These are phyloP conservation scores for Fraxinus excelsior DNA, from an alignment of 257 asterid genomes.

Conservation along the genomic window DNA sequence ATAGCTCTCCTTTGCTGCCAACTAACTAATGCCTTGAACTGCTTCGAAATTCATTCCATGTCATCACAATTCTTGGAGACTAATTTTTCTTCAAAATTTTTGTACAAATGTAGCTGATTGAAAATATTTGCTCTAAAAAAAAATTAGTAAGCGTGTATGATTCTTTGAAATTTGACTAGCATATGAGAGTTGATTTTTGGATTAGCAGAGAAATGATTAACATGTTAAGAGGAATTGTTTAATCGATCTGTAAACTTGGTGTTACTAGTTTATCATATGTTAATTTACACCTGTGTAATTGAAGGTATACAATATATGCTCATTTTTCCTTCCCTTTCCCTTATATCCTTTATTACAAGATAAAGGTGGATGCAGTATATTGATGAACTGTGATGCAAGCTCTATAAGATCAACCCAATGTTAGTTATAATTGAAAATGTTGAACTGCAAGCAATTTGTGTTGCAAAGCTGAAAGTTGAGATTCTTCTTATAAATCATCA, in stretches of 20 bases:
- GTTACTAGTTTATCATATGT: too few relatives aligned
- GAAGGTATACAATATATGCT: neutral
- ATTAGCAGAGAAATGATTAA: too few relatives aligned
- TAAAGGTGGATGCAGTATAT: neutral
- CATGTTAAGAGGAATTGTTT: too few relatives aligned
- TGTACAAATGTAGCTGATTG: neutral
- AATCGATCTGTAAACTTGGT: too few relatives aligned
- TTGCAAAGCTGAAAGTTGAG: too few relatives aligned
- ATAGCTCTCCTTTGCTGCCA: neutral
- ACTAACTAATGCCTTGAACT: too few relatives aligned
- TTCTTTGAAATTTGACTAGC: too few relatives aligned
- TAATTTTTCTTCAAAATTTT: neutral
- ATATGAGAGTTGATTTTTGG: too few relatives aligned
- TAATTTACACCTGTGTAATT: neutral
- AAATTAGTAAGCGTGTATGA: neutral
- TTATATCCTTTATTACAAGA: too few relatives aligned
- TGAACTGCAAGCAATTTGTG: too few relatives aligned
- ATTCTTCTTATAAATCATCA: too few relatives aligned
- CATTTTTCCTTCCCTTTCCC: neutral
- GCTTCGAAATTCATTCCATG: neutral
- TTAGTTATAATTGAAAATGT: neutral
- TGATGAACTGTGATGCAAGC: neutral
- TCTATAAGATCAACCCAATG: neutral
- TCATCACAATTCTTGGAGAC: neutral
- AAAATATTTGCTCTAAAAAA: neutral